phyloP scores from a whole-genome alignment of 108 stramenopile species.

The Schizochytrium sp. region DNA sequence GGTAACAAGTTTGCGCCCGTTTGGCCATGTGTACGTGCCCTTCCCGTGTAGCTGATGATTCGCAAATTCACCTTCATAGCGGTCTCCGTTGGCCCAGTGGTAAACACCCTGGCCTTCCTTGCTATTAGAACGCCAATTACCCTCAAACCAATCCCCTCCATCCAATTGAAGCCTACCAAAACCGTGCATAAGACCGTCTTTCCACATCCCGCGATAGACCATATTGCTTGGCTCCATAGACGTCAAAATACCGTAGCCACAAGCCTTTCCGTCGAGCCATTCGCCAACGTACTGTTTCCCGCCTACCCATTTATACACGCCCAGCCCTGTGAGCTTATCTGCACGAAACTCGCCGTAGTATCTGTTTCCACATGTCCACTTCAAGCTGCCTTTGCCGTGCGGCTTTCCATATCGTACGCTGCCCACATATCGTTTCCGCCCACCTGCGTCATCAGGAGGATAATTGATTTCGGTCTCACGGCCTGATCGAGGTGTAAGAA shows the following conservation, averaged over 20 bases:
- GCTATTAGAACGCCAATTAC: conserved; percentile 56
- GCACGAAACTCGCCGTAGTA: conserved; percentile 63
- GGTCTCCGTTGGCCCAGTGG: conserved; percentile 59
- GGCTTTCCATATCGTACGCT: conserved; percentile 55
- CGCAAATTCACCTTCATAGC: conserved; percentile 69
- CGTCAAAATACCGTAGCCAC: background rate
- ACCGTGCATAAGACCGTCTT: conserved; percentile 62
- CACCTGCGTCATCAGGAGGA: background rate
- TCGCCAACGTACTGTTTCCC: conserved; percentile 1
- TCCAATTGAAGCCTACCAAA: conserved; percentile 63
- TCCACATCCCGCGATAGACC: background rate
- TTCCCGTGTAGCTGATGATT: conserved; percentile 64
- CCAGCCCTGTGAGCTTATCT: conserved; percentile 61
- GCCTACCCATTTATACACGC: conserved; percentile 19
- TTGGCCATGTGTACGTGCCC: conserved; percentile 41
- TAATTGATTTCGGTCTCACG: background rate
- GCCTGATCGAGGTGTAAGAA: background rate
- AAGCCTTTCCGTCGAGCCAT: conserved; percentile 30
- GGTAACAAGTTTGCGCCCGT: background rate
- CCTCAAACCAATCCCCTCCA: conserved; percentile 62
- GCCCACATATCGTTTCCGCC: background rate
- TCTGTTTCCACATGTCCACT: conserved; percentile 62
- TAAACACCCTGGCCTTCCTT: conserved; percentile 65
- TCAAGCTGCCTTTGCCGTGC: conserved; percentile 68
- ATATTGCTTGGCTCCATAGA: background rate